Evolutionary conservation across 2,329 filamentous ascomycete species (phyloP), one percentile per base, ranked within the genome.

Genomic region (Chaetomium sp.): DNA sequence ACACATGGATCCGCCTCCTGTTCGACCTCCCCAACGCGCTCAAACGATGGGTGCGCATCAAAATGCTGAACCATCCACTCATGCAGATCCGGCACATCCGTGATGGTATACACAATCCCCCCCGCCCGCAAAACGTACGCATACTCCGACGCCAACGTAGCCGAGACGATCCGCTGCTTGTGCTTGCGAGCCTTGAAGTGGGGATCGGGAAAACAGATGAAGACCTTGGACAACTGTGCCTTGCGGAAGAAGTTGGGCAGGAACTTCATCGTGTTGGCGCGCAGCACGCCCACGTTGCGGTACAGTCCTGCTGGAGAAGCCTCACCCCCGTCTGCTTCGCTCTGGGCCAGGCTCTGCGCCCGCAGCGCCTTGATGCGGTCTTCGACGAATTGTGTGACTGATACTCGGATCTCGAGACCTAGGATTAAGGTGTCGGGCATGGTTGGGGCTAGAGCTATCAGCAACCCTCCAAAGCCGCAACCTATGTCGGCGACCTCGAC

Each of bases 211-310:
- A 99, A 99, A 76, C 94, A 99, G 65, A 99, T 88, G 71, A 99
- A 99, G 68, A 97, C 89, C 69, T 95, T 95, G 60, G 80, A 82
- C 11, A 99, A 82, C 69, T 96, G 91, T 11, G 74, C 78, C 66
- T 86, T 88, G 53, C 74, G 76, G 77, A 99, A 97, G 78, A 96
- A 96, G 69, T 99, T 97, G 59, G 95, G 92, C n/a, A 99, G 77
- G 72, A 97, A 99, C 71, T 99, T 99, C 94, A 99, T 99, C 5
- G 90, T 89, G 75, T 99, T 99, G 62, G 89, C 89, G 59, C 94
- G 86, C 48, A 99, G 77, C 68, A 90, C 95, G 37, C 88, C 85
- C 53, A 92, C 86, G 70, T 99, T 99, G 68, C 95, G 87, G 70
- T 90, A 97, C 47, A 75, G 71, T 50, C 73, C 71, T 34, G 69